Evolutionary conservation across 2,329 filamentous ascomycete species (phyloP), one percentile per base, ranked within the genome.

Genomic region (Colletotrichum incanum): DNA sequence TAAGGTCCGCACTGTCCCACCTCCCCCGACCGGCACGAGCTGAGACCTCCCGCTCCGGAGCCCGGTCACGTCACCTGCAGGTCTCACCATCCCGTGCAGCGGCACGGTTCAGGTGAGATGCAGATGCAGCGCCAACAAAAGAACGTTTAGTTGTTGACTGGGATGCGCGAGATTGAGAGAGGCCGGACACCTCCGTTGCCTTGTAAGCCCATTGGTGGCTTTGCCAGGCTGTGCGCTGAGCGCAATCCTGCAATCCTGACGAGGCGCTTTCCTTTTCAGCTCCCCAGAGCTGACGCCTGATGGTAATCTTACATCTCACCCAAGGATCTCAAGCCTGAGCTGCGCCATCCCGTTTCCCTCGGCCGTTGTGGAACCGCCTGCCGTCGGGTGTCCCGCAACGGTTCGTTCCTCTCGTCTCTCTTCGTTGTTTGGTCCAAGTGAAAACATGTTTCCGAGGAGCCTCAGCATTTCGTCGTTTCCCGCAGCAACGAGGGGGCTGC

Each of bases 51-150:
- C 65, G 65, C 58, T n/a, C 69, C 69, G 69, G 58, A 28, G 50
- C 65, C 43, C 26, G 28, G 50, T 50, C n/a, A 23, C 41, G 52
- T 26, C 34, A 37, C n/a, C 47, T 45, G 62, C 20, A 16, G 18
- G 12, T 16, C 34, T 34, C 59, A 12, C 9, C 41, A 37, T 18
- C 34, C 64, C 58, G 58, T 63, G 65, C 65, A 43, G 58, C 50
- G 47, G 58, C 52, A 45, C 20, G 49, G 50, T 68, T 72, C 69
- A 72, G 65, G 52, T 72, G 50, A 56, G 4, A n/a, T 34, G 39
- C n/a, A 20, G n/a, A 50, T 7, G 23, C n/a, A 41, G 39, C 34
- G 34, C 34, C 45, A 20, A 18, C 43, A 28, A 31, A 18, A n/a
- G 7, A 16, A 18, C 1, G 23, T 28, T 26, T 11, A n/a, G 45